These are phyloP conservation scores for Davidsoniella neocaledoniae DNA, from an alignment of 2,329 filamentous ascomycete genomes.

Conservation along the genomic window DNA sequence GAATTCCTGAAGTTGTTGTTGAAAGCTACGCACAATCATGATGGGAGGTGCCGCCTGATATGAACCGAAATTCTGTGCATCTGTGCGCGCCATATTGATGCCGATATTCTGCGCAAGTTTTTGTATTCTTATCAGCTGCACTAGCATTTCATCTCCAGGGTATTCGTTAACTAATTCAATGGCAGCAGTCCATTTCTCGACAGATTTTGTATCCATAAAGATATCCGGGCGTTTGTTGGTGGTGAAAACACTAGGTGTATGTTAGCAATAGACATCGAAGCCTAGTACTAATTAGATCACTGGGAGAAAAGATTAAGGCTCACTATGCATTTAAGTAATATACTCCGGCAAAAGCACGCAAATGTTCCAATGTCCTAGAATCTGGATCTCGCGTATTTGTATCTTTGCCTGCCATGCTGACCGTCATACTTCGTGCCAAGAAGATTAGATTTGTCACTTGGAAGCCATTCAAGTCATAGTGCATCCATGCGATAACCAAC, in stretches of 20 bases:
- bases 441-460: conserved; percentile 33
- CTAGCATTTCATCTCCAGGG: conserved; percentile 27
- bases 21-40: conserved; percentile 27
- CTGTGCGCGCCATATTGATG: conserved; percentile 22
- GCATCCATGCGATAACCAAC: conserved; percentile 28
- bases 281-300: too few species aligned
- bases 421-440: conserved; percentile 21
- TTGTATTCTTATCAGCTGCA: conserved; percentile 30
- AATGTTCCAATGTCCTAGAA: conserved; percentile 23
- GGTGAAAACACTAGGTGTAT: conserved; percentile 22
- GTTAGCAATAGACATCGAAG: too few species aligned
- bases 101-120: conserved; percentile 31
- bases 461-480: conserved; percentile 26
- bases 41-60: conserved; percentile 20
- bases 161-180: conserved; percentile 27
- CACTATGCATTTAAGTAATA: conserved; percentile 35
- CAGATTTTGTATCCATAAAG: conserved; percentile 28
- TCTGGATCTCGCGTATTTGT: conserved; percentile 10
- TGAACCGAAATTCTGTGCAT: conserved; percentile 10
- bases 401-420: conserved; percentile 17
- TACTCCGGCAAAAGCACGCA: conserved; percentile 31
- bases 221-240: conserved; percentile 31
- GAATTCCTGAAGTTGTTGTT: conserved; percentile 27
- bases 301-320: conserved; percentile 14
- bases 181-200: conserved; percentile 27